Evolutionary conservation across 192 early-diverging fungal species (phyloP), one percentile per base, ranked within the genome.

Genomic region (Linnemannia elongata): DNA sequence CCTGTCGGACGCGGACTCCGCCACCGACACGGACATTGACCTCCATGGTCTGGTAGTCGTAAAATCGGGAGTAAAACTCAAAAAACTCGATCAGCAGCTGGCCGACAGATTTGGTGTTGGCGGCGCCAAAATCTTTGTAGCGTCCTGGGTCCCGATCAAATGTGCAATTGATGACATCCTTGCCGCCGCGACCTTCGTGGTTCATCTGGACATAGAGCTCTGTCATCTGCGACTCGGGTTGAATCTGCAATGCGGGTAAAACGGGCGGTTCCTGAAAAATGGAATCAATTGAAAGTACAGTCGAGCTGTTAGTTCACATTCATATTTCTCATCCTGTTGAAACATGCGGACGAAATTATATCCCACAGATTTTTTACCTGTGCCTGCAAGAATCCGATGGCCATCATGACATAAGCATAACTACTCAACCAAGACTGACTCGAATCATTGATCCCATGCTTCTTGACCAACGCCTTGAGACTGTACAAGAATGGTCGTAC

Each of bases 371-470:
- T 47, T 36, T 77, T 45, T 77, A 77, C 83, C 83, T 86, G 83
- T 4, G 78, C 79, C 27, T 86, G 83, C 13, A 86, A 66, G 60
- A 86, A 86, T 1, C 83, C 83, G 47, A 86, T 77, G 20, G 72
- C 80, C 76, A 89, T 75, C 71, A 90, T 80, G 17, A 82, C 81
- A 41, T 88, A 90, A 3, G 88, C 79, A 76, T 89, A 90, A 54
- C 84, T 87, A 52, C 81, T 88, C 41, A 87, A 71, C 39, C 77
- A 85, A 0, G 68, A 57, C n/a, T 82, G 78, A 27, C 78, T 85
- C 9, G 82, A 79, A 41, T 90, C 86, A 38, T 88, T 89, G 52
- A 90, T 88, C 1, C 45, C 38, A 57, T 85, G 88, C 22, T 68
- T 45, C 63, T 90, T 90, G 41, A 81, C 82, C n/a, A 85, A 39